Percentiles rank a stretch among this genome's conserved stretches.
phyloP scores from a whole-genome alignment of 2,329 filamentous ascomycete species.

The Ciborinia camelliae region DNA sequence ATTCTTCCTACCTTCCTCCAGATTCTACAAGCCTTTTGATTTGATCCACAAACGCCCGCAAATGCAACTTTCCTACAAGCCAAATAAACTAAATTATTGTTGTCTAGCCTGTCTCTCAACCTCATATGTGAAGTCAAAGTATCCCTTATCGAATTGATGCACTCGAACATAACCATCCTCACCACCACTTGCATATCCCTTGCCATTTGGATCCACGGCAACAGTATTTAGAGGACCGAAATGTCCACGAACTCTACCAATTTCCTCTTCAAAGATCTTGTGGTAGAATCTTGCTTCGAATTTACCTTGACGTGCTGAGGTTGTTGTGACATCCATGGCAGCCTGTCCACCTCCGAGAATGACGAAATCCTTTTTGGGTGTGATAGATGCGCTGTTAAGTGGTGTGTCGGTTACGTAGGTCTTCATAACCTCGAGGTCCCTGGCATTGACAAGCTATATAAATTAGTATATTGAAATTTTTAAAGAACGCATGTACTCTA shows the following conservation, averaged over 20 bases:
- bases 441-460: constrained; percentile 70
- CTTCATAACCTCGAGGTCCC: constrained; percentile 88
- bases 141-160: constrained; percentile 97
- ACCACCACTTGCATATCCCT: constrained; percentile 89
- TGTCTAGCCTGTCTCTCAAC: constrained; percentile 74
- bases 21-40: constrained; percentile 20
- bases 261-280: constrained; percentile 99
- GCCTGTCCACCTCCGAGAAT: constrained; percentile 97
- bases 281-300: constrained; percentile 99
- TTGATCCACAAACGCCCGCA: constrained; percentile 32
- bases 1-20: background rate
- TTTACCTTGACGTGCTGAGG: constrained; percentile 90
- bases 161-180: constrained; percentile 98
- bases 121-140: constrained; percentile 98
- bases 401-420: constrained; percentile 90
- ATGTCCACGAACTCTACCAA: constrained; percentile 93
- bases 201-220: constrained; percentile 85
- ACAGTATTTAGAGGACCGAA: constrained; percentile 89
- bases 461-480: constrained; percentile 18
- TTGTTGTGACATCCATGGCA: constrained; percentile 95
- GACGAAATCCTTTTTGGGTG: constrained; percentile 94
- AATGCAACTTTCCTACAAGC: constrained; percentile 30
- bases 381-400: constrained; percentile 92
- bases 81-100: constrained; percentile 30
- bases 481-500: constrained; percentile 39